These are phyloP conservation scores for Arthrobotrys sphaeroides DNA, from an alignment of 2,329 filamentous ascomycete species.

Conservation along the genomic window DNA sequence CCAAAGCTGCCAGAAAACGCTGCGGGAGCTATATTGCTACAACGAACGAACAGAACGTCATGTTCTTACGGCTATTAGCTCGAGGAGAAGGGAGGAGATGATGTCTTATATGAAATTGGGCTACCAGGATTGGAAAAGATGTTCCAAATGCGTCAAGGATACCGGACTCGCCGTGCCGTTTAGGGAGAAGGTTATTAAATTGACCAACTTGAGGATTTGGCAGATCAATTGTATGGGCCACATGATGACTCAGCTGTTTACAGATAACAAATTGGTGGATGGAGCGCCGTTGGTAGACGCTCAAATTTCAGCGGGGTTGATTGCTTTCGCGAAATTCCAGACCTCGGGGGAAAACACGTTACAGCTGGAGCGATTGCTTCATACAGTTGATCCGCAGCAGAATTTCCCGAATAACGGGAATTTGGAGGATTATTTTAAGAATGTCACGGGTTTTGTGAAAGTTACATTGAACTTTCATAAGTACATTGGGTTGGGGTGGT, in stretches of 20 bases:
- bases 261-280: not conserved
- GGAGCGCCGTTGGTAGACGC: not conserved
- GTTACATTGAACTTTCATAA: constrained; percentile 1
- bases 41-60: not conserved
- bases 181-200: not conserved
- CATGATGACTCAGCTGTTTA: not conserved
- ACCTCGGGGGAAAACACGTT: not conserved
- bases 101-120: not conserved
- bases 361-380: not conserved
- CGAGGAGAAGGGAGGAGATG: not conserved
- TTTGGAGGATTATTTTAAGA: constrained; percentile 2
- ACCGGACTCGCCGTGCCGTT: not conserved
- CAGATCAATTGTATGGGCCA: not conserved
- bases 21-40: constrained; percentile 1
- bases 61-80: not conserved
- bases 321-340: not conserved
- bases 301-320: not conserved
- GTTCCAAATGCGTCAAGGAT: not conserved
- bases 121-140: constrained; percentile 1
- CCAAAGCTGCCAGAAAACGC: constrained; percentile 1
- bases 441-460: not conserved
- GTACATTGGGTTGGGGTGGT: not conserved
- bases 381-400: not conserved
- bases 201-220: not conserved
- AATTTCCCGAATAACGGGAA: not conserved